These are phyloP conservation scores for Amaranthus tricolor DNA, from an alignment of 179 eudicot genomes.

Conservation along the genomic window DNA sequence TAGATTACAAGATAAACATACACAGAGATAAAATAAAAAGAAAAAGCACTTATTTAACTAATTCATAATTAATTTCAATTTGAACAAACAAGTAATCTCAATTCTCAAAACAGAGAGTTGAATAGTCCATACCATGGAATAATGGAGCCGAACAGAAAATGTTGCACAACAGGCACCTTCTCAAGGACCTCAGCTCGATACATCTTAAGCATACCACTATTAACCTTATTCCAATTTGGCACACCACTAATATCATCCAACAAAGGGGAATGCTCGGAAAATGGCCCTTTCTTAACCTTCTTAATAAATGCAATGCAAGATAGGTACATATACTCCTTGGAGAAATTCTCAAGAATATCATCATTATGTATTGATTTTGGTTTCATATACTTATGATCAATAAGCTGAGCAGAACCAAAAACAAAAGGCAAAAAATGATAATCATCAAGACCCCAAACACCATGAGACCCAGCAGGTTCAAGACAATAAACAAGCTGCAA, in stretches of 20 bases:
- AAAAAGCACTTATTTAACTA: neutral
- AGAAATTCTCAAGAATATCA: slow-evolving; percentile 80
- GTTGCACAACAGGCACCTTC: slow-evolving; percentile 97
- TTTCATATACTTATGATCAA: slow-evolving; percentile 96
- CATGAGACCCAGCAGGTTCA: slow-evolving; percentile 97
- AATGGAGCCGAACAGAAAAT: slow-evolving; percentile 85
- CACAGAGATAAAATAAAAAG: neutral
- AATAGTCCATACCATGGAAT: slow-evolving; percentile 64
- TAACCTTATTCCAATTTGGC: slow-evolving; percentile 86
- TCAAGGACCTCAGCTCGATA: slow-evolving; percentile 85
- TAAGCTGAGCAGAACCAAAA: slow-evolving; percentile 85
- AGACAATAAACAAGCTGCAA: slow-evolving; percentile 70
- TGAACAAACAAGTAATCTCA: neutral
- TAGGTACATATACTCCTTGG: slow-evolving; percentile 74
- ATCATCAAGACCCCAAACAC: slow-evolving; percentile 98
- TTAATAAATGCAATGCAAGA: slow-evolving; percentile 62
- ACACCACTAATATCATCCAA: slow-evolving; percentile 92
- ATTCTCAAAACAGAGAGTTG: neutral
- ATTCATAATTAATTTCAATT: neutral
- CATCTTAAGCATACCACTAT: slow-evolving; percentile 94
- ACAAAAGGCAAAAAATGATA: slow-evolving; percentile 86
- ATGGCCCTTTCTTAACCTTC: slow-evolving; percentile 89
- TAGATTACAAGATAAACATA: neutral
- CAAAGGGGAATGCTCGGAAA: slow-evolving; percentile 93
- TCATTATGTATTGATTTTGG: slow-evolving; percentile 91